A percentile compares a stretch with the other conserved stretches of the same genome.
phyloP scores from a whole-genome alignment of 306 rosid species.

The Oxytropis ochrocephala region DNA sequence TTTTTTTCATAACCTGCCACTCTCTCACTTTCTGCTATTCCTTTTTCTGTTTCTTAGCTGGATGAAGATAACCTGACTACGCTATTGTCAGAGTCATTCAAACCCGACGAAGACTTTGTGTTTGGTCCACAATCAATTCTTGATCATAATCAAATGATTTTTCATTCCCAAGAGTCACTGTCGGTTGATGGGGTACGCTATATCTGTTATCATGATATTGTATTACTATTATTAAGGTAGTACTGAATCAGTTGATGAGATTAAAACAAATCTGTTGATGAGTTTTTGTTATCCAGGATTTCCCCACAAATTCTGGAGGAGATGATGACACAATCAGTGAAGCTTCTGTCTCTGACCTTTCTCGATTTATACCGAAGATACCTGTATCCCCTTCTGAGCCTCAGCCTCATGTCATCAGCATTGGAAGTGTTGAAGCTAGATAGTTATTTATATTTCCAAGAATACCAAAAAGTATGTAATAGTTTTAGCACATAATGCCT shows the following conservation, averaged over 20 bases:
- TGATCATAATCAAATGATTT: conserved; percentile 36
- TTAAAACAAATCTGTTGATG: not conserved
- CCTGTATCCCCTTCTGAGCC: conserved; percentile 52
- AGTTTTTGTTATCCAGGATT: conserved; percentile 38
- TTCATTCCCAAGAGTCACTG: conserved; percentile 30
- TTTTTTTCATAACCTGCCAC: not conserved
- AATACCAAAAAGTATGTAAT: too few species aligned
- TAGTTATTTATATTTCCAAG: too few species aligned
- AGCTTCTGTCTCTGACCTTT: conserved; percentile 67
- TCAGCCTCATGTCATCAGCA: conserved; percentile 65
- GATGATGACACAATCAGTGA: conserved; percentile 83
- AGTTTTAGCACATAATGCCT: too few species aligned
- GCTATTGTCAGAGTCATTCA: conserved; percentile 60
- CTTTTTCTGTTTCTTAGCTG: conserved; percentile 53
- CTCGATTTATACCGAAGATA: conserved; percentile 65
- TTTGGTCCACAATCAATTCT: conserved; percentile 75
- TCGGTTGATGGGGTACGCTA: conserved; percentile 39
- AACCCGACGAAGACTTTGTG: conserved; percentile 81
- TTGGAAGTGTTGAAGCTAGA: too few species aligned
- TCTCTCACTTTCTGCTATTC: conserved; percentile 7
- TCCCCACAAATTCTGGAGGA: conserved; percentile 44
- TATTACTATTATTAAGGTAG: not conserved
- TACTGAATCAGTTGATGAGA: not conserved
- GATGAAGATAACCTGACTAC: conserved; percentile 48
- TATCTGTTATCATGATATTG: not conserved